Evolutionary conservation across 2,329 filamentous ascomycete genomes (phyloP).

Genomic region (Lasiodiplodia citricola): DNA sequence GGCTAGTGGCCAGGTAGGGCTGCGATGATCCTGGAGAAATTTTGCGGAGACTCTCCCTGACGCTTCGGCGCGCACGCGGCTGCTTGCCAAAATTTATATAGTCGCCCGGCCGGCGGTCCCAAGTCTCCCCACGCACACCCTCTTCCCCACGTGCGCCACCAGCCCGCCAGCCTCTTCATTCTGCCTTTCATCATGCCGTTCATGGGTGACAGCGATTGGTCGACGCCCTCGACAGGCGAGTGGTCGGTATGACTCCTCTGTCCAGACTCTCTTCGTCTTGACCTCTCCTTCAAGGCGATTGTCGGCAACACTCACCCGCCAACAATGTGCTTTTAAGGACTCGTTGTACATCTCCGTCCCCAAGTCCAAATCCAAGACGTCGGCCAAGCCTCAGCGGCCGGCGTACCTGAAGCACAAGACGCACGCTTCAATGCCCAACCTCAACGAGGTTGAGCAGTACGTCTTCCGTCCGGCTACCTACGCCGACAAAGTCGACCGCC

Average conservation of each 20-base stretch:
- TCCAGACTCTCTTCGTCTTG: background rate
- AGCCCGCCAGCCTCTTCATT: background rate
- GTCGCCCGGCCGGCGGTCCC: background rate
- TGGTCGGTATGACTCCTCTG: constrained; percentile 22
- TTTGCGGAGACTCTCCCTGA: constrained; percentile 15
- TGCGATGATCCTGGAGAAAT: constrained; percentile 24
- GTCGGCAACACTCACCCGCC: constrained; percentile 23
- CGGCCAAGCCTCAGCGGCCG: background rate
- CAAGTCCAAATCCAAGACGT: background rate
- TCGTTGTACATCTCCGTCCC: constrained; percentile 1
- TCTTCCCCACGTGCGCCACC: constrained; percentile 17
- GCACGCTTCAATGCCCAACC: constrained; percentile 5
- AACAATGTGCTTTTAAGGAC: constrained; percentile 22
- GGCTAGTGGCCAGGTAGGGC: constrained; percentile 1
- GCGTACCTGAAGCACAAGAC: constrained; percentile 1
- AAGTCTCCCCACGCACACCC: constrained; percentile 4
- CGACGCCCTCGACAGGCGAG: constrained; percentile 5
- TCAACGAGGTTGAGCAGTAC: background rate
- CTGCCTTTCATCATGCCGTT: constrained; percentile 2
- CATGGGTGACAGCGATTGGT: constrained; percentile 13
- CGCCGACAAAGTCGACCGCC: constrained; percentile 11
- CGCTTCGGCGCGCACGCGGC: background rate
- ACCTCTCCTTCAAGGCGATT: constrained; percentile 1
- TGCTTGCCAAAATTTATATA: constrained; percentile 15
- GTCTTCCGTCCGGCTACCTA: constrained; percentile 10